phyloP scores from a whole-genome alignment of 2,329 filamentous ascomycete species.

The Tolypocladium sp. region DNA sequence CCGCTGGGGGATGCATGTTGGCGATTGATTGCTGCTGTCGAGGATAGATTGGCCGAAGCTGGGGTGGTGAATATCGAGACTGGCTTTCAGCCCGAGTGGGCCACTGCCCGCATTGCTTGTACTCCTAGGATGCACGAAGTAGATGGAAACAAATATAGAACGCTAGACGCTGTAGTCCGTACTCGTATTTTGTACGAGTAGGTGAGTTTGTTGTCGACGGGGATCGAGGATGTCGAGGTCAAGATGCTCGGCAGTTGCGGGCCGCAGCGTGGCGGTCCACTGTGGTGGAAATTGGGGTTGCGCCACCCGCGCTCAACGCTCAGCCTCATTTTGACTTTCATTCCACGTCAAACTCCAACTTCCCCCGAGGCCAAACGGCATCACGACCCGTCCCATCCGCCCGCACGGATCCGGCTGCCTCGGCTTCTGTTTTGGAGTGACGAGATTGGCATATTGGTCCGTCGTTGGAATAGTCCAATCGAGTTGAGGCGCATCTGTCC shows the following conservation, averaged over 20 bases:
- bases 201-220: not conserved
- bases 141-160: not conserved
- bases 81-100: not conserved
- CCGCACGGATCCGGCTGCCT: not conserved
- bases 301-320: not conserved
- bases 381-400: not conserved
- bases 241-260: not conserved
- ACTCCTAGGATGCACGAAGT: not conserved
- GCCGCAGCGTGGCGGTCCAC: not conserved
- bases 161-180: no score
- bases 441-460: not conserved
- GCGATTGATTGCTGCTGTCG: not conserved
- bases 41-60: not conserved
- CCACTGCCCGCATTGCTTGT: not conserved
- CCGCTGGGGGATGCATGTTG: no score
- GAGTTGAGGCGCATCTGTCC: not conserved
- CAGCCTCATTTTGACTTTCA: not conserved
- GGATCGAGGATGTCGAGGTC: not conserved
- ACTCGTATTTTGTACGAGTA: not conserved
- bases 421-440: not conserved
- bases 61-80: not conserved
- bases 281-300: not conserved
- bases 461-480: not conserved
- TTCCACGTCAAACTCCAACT: not conserved
- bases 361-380: no score